Evolutionary conservation across 371 early-diverging fungal species (phyloP).

Genomic region (Apophysomyces variabilis): DNA sequence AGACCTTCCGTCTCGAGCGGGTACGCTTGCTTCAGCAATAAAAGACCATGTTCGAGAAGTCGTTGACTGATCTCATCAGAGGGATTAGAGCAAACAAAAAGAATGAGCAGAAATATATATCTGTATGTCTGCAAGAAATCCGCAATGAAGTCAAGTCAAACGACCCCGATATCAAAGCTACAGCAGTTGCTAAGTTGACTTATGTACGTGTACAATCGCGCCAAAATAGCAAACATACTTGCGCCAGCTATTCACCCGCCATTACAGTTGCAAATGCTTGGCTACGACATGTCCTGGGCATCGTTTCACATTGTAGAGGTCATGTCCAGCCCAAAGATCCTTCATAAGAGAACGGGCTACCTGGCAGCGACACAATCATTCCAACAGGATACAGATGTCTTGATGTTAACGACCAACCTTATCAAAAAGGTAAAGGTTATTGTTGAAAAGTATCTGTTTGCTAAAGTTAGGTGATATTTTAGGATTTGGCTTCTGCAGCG

Average conservation of each 20-base stretch:
- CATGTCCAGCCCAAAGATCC: conserved; percentile 89
- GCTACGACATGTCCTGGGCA: conserved; percentile 97
- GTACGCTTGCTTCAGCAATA: not conserved
- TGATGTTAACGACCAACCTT: conserved; percentile 95
- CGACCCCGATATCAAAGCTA: conserved; percentile 85
- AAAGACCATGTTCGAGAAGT: conserved; percentile 79
- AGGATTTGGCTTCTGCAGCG: conserved; percentile 87
- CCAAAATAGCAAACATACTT: conserved; percentile 13
- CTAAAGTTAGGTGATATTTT: not conserved
- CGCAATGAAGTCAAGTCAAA: conserved; percentile 85
- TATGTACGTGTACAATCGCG: conserved; percentile 61
- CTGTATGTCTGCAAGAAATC: conserved; percentile 83
- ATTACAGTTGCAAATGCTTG: conserved; percentile 91
- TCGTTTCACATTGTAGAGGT: conserved; percentile 96
- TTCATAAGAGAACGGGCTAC: conserved; percentile 91
- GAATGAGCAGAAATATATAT: conserved; percentile 87
- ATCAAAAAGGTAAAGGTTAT: conserved; percentile 83
- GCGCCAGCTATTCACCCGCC: not conserved
- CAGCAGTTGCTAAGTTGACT: conserved; percentile 88
- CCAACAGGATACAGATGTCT: conserved; percentile 92
- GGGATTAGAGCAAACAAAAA: conserved; percentile 94
- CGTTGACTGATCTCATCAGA: conserved; percentile 88
- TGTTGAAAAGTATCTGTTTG: not conserved
- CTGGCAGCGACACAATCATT: conserved; percentile 91
- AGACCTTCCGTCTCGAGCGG: not conserved